phyloP scores from a whole-genome alignment of 1,139 yeast genomes.

The Candida sp. region DNA sequence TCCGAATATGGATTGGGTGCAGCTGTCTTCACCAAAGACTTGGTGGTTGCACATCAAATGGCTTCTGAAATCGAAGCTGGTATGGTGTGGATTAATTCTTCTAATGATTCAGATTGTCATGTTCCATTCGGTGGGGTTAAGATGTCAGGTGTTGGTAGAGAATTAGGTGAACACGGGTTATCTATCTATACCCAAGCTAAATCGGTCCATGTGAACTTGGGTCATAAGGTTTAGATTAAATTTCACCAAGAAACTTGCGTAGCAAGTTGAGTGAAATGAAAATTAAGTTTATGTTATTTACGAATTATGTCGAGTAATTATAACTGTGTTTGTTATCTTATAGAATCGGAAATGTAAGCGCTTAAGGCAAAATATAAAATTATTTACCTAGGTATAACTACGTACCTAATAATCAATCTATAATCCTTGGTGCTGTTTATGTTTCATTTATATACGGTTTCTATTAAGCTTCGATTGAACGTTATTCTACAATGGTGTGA shows the following conservation, averaged over 20 bases:
- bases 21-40: constrained; percentile 70
- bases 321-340: background rate
- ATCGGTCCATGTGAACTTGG: constrained; percentile 70
- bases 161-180: constrained; percentile 81
- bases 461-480: too few species aligned
- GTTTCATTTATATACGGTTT: too few species aligned
- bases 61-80: constrained; percentile 49
- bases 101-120: constrained; percentile 73
- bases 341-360: background rate
- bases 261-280: too few species aligned
- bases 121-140: constrained; percentile 82
- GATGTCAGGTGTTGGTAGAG: constrained; percentile 85
- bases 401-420: too few species aligned
- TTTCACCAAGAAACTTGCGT: background rate
- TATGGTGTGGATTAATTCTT: constrained; percentile 60
- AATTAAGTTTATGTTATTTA: background rate
- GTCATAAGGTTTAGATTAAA: constrained; percentile 19
- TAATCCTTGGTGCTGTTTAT: too few species aligned
- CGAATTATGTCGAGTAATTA: background rate
- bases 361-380: too few species aligned
- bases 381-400: too few species aligned
- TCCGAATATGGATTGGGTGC: constrained; percentile 63
- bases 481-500: too few species aligned
- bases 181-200: constrained; percentile 75
- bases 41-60: constrained; percentile 40